Base-by-base conservation (phyloP, 495 filamentous ascomycete genomes). In the Aspergillus bridgeri region DNA sequence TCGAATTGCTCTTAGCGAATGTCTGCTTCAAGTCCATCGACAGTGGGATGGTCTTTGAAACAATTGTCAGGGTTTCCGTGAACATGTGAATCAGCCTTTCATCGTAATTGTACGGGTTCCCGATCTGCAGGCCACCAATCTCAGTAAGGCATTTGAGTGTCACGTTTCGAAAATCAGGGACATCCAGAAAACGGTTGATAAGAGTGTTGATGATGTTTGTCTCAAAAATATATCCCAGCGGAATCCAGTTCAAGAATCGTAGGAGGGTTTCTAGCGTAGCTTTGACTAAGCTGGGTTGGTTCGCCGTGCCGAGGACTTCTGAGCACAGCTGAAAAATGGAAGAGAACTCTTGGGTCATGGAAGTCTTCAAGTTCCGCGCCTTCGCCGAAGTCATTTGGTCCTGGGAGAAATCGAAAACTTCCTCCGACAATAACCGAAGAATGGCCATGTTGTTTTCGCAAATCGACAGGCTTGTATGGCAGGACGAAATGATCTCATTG, bases 401-500 rank as follows among this genome's bases (percentile, higher is more conserved):
- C 51, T 93, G 92, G 6, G 95, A 98, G 70, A 91, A 99, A 73
- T 99, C 94, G 67, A 99, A 98, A 6, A 98, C 94, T 74, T 98
- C 94, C 71, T 99, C 94, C 9, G 94, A 98, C 42, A 99, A 81
- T 61, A 99, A 77, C 48, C 95, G 87, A 42, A 99, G 86, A 58
- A 99, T 98, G 44, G 88, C 90, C 95, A 99, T 99, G 76, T 99
- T 99, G 78, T 99, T 99, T 76, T 99, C 94, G 78, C 94, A 99
- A 65, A 98, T 93, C 3, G 94, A 92, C 27, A 98, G 81, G 72
- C 89, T 96, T 55, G 89, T 90, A 65, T 92, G 91, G 69, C 92
- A 97, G 24, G 93, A 95, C 11, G 90, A 88, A 63, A 98, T 91
- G 69, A 99, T 98, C 81, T 99, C 94, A 74, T 96, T 98, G 83